Percentiles rank a stretch among this genome's conserved stretches.
Evolutionary conservation across 257 asterid species (phyloP).

Genomic region (Lycium barbarum): DNA sequence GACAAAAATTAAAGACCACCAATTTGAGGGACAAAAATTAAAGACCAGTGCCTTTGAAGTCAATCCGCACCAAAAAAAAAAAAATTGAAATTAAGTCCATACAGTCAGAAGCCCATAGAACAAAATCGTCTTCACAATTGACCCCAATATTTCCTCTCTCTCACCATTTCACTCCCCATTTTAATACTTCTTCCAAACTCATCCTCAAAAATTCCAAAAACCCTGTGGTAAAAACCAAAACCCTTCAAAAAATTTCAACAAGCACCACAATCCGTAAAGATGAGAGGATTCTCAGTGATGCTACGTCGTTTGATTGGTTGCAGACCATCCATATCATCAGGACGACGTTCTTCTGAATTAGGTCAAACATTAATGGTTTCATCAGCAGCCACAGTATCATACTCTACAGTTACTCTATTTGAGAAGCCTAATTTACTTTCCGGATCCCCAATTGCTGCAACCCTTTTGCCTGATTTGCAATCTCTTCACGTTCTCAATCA

Average conservation of each 20-base stretch:
- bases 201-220: neutral
- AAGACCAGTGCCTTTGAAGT: too few relatives aligned
- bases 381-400: conserved; percentile 72
- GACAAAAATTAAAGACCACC: too few relatives aligned
- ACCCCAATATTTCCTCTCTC: neutral
- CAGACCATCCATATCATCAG: conserved; percentile 36
- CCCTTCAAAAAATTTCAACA: neutral
- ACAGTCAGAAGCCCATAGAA: neutral
- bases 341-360: conserved; percentile 46
- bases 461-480: conserved; percentile 32
- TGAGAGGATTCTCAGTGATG: conserved; percentile 53
- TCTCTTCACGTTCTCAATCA: conserved; percentile 41
- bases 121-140: neutral
- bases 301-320: conserved; percentile 64
- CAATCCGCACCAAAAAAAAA: too few relatives aligned
- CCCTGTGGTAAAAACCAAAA: neutral
- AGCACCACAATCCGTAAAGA: conserved; percentile 29
- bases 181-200: neutral
- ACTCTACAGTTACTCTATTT: conserved; percentile 56
- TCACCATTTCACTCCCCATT: neutral
- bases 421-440: conserved; percentile 52
- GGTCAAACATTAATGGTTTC: conserved; percentile 60
- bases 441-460: conserved; percentile 41
- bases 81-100: neutral
- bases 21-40: too few relatives aligned